Conservation (phyloP, 2,329 filamentous ascomycete species). For the Fusarium sp. region DNA sequence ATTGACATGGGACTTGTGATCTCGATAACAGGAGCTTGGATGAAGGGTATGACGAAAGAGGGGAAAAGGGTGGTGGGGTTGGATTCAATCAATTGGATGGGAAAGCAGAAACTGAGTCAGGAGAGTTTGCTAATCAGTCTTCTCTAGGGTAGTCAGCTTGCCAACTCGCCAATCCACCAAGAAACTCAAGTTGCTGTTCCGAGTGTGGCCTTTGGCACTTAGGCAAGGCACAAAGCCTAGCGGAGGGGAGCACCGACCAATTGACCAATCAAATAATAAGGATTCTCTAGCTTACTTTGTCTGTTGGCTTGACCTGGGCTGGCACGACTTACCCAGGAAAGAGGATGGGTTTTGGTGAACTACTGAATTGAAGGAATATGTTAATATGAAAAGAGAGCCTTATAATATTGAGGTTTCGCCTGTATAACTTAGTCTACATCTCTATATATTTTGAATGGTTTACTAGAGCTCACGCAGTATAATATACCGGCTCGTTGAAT, state of each 20-base stretch:
- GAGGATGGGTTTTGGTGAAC: background rate
- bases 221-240: slow-evolving; percentile 37
- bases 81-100: slow-evolving; percentile 12
- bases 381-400: background rate
- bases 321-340: background rate
- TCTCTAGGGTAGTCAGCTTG: slow-evolving; percentile 33
- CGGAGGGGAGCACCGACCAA: slow-evolving; percentile 14
- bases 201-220: slow-evolving; percentile 21
- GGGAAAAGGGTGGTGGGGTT: slow-evolving; percentile 31
- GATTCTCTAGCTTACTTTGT: background rate
- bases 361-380: background rate
- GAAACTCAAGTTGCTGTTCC: background rate
- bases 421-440: background rate
- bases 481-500: too few relatives aligned
- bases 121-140: slow-evolving; percentile 13
- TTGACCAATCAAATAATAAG: slow-evolving; percentile 38
- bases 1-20: slow-evolving; percentile 18
- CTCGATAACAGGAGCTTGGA: slow-evolving; percentile 22
- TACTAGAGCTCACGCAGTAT: background rate
- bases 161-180: background rate
- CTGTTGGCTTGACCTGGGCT: slow-evolving; percentile 5
- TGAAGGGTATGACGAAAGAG: slow-evolving; percentile 28
- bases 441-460: background rate
- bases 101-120: slow-evolving; percentile 34
- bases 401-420: fast-evolving